Percentiles rank a stretch among this genome's conserved stretches.
Evolutionary conservation across 441 rosid species (phyloP).

Genomic region (Bruguiera hainesii): DNA sequence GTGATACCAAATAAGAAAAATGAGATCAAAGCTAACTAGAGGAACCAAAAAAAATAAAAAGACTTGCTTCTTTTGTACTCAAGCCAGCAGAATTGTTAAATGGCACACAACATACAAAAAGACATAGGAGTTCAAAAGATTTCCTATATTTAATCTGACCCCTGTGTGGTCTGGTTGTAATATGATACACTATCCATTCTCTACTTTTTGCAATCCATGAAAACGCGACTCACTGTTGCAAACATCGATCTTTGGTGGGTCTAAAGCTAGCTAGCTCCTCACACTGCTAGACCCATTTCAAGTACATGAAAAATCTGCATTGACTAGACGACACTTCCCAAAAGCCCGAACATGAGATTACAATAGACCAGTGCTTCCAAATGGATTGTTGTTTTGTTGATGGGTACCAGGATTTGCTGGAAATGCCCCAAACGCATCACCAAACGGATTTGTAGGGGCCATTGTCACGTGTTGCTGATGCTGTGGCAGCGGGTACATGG

Average conservation of each 20-base stretch:
- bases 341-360: constrained; percentile 26
- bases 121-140: not conserved
- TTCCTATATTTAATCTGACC: constrained; percentile 11
- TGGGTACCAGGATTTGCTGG: constrained; percentile 42
- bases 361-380: constrained; percentile 73
- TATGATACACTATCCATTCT: constrained; percentile 25
- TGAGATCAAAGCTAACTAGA: too few species aligned
- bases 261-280: constrained; percentile 6
- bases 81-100: too few species aligned
- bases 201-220: too few species aligned
- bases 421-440: constrained; percentile 56
- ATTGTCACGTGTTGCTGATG: constrained; percentile 46
- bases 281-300: constrained; percentile 12
- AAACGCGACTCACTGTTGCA: constrained; percentile 9
- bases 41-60: too few species aligned
- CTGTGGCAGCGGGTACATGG: constrained; percentile 39
- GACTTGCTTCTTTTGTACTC: too few species aligned
- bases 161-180: constrained; percentile 13
- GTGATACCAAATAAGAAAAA: too few species aligned
- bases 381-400: constrained; percentile 62
- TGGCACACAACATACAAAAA: not conserved
- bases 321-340: constrained; percentile 7
- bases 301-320: constrained; percentile 16
- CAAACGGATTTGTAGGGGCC: constrained; percentile 62
- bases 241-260: constrained; percentile 21